phyloP scores from a whole-genome alignment of 768 basidiomycete genomes.

The Brasilioporus rufonigricans region DNA sequence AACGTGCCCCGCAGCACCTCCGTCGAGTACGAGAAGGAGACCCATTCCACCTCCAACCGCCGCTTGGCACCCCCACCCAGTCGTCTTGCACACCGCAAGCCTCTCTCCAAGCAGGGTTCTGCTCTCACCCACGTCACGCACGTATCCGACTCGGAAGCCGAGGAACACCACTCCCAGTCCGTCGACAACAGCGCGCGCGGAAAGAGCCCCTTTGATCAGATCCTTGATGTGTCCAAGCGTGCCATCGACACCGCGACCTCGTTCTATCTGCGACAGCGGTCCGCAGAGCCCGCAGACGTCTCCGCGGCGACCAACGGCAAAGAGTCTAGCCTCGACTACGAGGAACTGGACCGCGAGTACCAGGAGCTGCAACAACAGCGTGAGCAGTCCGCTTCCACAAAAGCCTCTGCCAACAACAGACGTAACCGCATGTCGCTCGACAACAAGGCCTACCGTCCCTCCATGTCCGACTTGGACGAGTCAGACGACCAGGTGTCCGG shows the following conservation, averaged over 20 bases:
- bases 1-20: conserved; percentile 70
- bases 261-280: conserved; percentile 64
- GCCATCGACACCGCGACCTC: conserved; percentile 51
- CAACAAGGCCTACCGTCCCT: conserved; percentile 79
- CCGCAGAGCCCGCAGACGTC: conserved; percentile 50
- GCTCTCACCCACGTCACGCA: conserved; percentile 44
- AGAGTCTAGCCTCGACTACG: conserved; percentile 71
- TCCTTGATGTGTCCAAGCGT: conserved; percentile 54
- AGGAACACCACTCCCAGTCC: conserved; percentile 37
- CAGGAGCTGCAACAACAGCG: conserved; percentile 36
- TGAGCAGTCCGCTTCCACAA: conserved; percentile 31
- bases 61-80: conserved; percentile 64
- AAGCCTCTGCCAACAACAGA: conserved; percentile 37
- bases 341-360: conserved; percentile 68
- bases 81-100: conserved; percentile 43
- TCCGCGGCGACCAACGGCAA: conserved; percentile 38
- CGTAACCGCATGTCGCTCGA: conserved; percentile 69
- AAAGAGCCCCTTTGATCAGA: conserved; percentile 67
- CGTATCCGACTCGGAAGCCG: conserved; percentile 70
- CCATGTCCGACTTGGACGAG: conserved; percentile 60
- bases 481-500: conserved; percentile 62
- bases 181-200: conserved; percentile 44
- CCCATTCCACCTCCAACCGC: conserved; percentile 50
- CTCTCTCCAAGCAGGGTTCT: conserved; percentile 56
- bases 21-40: conserved; percentile 73